phyloP scores from a whole-genome alignment of 2,329 filamentous ascomycete genomes.

The Trichoderma citrinoviride region DNA sequence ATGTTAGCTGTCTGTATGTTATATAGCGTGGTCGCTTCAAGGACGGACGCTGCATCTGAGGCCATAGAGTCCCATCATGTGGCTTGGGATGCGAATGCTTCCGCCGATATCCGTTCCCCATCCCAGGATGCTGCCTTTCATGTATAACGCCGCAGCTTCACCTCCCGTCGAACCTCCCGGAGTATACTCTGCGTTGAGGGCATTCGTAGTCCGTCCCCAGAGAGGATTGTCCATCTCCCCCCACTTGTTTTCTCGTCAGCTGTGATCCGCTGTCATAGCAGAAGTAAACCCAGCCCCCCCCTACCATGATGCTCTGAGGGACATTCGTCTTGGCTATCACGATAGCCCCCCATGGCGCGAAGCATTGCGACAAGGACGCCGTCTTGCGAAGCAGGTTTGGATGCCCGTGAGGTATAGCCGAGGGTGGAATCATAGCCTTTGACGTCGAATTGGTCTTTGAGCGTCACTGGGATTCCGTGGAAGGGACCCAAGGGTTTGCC shows the following conservation, averaged over 20 bases:
- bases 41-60: conserved; percentile 27
- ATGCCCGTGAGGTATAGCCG: conserved; percentile 54
- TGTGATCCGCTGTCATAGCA: neutral
- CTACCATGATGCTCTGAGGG: conserved; percentile 14
- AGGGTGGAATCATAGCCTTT: conserved; percentile 56
- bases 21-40: neutral
- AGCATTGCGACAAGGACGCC: conserved; percentile 49
- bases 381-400: conserved; percentile 48
- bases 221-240: conserved; percentile 33
- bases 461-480: conserved; percentile 28
- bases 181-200: conserved; percentile 25
- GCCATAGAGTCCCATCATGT: conserved; percentile 28
- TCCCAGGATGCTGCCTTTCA: conserved; percentile 26
- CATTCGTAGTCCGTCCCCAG: conserved; percentile 31
- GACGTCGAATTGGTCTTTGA: conserved; percentile 62
- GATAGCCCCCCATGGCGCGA: conserved; percentile 48
- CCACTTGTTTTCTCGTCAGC: neutral
- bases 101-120: conserved; percentile 32
- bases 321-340: conserved; percentile 51
- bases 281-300: too few species aligned
- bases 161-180: conserved; percentile 32
- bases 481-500: conserved; percentile 23
- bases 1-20: neutral
- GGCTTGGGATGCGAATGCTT: conserved; percentile 30
- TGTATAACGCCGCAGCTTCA: conserved; percentile 26